Conservation (phyloP, 805 yeast genomes). For the Zygotorulaspora chibaensis region DNA sequence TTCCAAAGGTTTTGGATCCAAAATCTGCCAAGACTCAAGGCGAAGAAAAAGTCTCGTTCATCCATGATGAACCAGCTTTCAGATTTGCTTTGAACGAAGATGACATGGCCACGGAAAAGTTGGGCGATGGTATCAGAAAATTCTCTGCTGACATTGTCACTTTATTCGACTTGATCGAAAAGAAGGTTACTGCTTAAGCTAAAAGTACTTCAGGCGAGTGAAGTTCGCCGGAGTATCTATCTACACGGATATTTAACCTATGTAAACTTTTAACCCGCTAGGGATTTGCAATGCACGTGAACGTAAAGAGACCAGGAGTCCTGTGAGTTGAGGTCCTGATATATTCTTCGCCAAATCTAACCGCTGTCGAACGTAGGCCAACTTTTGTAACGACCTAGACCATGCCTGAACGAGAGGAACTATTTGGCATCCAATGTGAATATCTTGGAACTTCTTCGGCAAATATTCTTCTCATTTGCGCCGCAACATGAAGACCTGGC, state of each 20-base stretch:
- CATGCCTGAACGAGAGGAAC: no score
- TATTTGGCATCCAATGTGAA: no score
- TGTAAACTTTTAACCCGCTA: background rate
- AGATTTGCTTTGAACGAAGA: conserved; percentile 91
- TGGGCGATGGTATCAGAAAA: conserved; percentile 95
- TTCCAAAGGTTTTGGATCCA: conserved; percentile 79
- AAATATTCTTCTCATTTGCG: no score
- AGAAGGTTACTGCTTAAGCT: conserved; percentile 44
- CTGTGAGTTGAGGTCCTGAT: no score
- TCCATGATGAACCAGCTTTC: conserved; percentile 85
- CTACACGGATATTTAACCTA: conserved; percentile 5
- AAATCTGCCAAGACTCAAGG: conserved; percentile 49
- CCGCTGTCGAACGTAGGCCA: no score
- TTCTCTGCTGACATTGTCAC: conserved; percentile 92
- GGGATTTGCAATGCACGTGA: no score
- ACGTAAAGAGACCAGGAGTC: no score
- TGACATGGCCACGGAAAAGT: conserved; percentile 97
- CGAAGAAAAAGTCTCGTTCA: conserved; percentile 66
- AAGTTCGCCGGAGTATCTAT: background rate
- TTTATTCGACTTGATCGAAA: conserved; percentile 61
- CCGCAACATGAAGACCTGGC: no score
- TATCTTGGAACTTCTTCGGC: no score
- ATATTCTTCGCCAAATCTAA: no score
- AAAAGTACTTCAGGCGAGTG: background rate
- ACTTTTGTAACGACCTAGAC: no score